phyloP scores from a whole-genome alignment of 2,329 filamentous ascomycete genomes.

The Ophiostoma quercus region DNA sequence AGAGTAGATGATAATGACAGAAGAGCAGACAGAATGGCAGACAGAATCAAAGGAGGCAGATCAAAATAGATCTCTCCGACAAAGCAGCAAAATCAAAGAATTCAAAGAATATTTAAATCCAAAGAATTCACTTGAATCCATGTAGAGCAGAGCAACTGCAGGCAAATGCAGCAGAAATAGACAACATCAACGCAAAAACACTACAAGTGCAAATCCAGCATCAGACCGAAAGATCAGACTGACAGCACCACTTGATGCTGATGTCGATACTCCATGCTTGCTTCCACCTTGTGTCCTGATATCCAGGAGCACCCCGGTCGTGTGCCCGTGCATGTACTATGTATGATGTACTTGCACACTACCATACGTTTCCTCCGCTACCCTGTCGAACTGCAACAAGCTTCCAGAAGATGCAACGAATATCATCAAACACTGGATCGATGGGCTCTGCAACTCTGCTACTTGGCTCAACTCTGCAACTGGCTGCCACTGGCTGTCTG shows the following conservation, averaged over 20 bases:
- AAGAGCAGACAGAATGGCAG: background rate
- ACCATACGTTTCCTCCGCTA: background rate
- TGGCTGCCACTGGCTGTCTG: slow-evolving; percentile 10
- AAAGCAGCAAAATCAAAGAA: background rate
- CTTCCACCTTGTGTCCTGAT: background rate
- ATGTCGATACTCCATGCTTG: background rate
- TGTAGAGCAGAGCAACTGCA: no score
- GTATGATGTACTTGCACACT: no score
- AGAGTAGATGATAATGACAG: background rate
- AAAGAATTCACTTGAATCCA: no score
- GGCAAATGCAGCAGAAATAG: background rate
- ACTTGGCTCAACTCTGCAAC: slow-evolving; percentile 18
- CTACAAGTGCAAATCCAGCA: background rate
- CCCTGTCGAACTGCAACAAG: slow-evolving; percentile 19
- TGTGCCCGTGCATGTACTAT: background rate
- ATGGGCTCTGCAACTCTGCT: background rate
- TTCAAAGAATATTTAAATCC: no score
- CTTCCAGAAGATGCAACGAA: slow-evolving; percentile 25
- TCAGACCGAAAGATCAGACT: background rate
- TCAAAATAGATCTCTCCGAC: background rate
- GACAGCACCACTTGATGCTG: background rate
- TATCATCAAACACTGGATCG: background rate
- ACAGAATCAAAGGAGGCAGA: background rate
- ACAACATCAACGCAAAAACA: background rate
- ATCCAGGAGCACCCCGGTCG: background rate